Base-by-base conservation (phyloP, 129 eudicot species). In the Deinandra increscens region DNA sequence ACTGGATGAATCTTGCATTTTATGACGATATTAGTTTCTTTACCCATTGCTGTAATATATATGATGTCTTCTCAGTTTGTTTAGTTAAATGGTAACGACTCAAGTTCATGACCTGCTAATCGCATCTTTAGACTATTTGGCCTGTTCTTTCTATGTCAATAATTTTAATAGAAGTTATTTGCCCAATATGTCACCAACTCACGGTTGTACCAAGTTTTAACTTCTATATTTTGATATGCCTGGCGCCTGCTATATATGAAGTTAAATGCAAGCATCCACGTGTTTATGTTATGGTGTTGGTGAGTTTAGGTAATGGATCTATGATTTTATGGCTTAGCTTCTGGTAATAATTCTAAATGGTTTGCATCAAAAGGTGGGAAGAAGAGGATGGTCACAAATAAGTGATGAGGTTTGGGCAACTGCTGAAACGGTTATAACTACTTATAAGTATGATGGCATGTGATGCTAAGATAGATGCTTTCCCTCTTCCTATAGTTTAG, bases 271-370 rank as follows among this genome's bases (percentile, higher is more conserved):
- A 37, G 29, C 14, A 50, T 69, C 64, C 37, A 34, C 73, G 23
- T 53, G 42, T 69, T 69, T 20, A 36, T 46, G 19, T 4, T 1
- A 45, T 1, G 19, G n/a, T 23, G 15, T 49, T 49, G 56, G 56
- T 49, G 23, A 49, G 23, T 17, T 49, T 49, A 17, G 10, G 56
- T 48, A 18, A 49, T 68, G 19, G 31, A 68, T 68, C 60, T n/a
- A 68, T 60, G 72, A 31, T 46, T 56, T 31, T 36, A 19, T 50
- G 73, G 72, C 45, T 20, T 15, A 46, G 7, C 31, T 45, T 66
- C 54, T 64, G 69, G 34, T 43, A 19, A 36, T 64, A 64, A 23
- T 42, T 41, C 54, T 5, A 31, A 42, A 14, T 20, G 54, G 38
- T 42, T 42, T 20, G 69, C 12, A 13, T 36, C 69, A 20, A 42